These are phyloP conservation scores for Penicillium pulvis DNA, from an alignment of 495 filamentous ascomycete species.

Conservation along the genomic window DNA sequence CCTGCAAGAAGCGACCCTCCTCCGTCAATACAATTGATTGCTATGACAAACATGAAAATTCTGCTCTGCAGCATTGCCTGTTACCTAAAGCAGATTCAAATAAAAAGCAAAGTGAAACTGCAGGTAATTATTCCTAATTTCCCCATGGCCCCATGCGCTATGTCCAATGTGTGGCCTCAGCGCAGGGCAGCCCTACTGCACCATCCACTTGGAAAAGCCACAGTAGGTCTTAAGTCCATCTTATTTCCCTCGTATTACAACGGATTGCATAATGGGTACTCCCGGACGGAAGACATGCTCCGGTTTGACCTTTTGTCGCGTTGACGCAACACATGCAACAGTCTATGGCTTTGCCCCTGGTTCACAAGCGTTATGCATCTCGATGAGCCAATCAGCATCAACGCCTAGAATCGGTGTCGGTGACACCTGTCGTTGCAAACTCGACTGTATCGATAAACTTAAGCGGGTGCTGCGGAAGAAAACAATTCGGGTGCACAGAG, in stretches of 20 bases:
- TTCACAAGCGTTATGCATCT: constrained; percentile 12
- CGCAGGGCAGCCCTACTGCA: constrained; percentile 14
- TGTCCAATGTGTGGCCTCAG: neutral
- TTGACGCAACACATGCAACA: neutral
- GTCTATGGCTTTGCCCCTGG: constrained; percentile 2
- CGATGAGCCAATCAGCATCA: constrained; percentile 15
- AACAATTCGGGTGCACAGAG: constrained; percentile 2
- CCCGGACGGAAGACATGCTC: neutral
- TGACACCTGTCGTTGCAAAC: neutral
- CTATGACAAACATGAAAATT: neutral
- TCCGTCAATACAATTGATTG: neutral
- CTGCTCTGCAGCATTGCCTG: neutral
- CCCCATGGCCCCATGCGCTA: constrained; percentile 19
- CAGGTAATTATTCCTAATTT: constrained; percentile 16
- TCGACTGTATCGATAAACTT: constrained; percentile 9
- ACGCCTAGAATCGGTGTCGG: neutral
- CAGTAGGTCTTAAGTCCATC: neutral
- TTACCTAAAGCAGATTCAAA: neutral
- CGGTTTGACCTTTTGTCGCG: neutral
- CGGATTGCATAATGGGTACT: neutral
- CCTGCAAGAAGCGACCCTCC: neutral
- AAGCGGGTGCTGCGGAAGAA: constrained; percentile 20
- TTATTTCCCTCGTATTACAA: neutral
- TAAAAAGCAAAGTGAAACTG: constrained; percentile 26
- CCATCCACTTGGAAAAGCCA: too few relatives aligned